Evolutionary conservation across 352 stramenopile genomes (phyloP).

Genomic region (Globisporangium okanoganense): DNA sequence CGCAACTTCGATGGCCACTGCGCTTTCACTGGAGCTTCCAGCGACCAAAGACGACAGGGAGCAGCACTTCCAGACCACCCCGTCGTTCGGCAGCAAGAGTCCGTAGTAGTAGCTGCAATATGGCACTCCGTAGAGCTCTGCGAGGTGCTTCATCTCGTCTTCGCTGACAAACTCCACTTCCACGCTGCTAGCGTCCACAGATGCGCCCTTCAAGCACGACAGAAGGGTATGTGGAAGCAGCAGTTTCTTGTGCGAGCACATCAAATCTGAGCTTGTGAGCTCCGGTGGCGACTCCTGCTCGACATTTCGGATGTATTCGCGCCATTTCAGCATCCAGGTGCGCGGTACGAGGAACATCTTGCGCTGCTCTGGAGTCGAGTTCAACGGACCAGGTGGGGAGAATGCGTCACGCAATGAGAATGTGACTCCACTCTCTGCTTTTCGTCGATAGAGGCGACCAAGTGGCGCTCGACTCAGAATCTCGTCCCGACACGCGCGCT

Average conservation of each 20-base stretch:
- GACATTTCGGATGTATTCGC: slow-evolving; percentile 73
- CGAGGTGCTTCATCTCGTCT: slow-evolving; percentile 58
- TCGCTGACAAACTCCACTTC: slow-evolving; percentile 56
- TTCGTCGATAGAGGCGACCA: slow-evolving; percentile 45
- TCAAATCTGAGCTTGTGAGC: slow-evolving; percentile 29
- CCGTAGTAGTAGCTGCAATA: slow-evolving; percentile 50
- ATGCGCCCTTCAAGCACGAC: slow-evolving; percentile 32
- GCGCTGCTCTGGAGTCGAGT: slow-evolving; percentile 19
- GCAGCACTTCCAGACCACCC: slow-evolving; percentile 44
- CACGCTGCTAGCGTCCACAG: slow-evolving; percentile 38
- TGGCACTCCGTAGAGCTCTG: slow-evolving; percentile 50
- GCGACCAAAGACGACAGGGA: slow-evolving; percentile 31
- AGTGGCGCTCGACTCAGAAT: slow-evolving; percentile 52
- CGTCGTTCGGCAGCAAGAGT: slow-evolving; percentile 21
- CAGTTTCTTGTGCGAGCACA: slow-evolving; percentile 56
- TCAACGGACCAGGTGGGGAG: slow-evolving; percentile 22
- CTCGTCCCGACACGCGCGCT: slow-evolving; percentile 52
- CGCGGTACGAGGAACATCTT: slow-evolving; percentile 59
- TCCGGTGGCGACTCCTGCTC: slow-evolving; percentile 29
- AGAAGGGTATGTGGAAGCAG: slow-evolving; percentile 46
- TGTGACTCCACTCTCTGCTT: slow-evolving; percentile 22
- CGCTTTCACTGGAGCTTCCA: not conserved
- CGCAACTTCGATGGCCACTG: slow-evolving; percentile 18
- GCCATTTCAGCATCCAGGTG: slow-evolving; percentile 61
- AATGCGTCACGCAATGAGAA: slow-evolving; percentile 52